These are phyloP conservation scores for Schizophyllum amplum DNA, from an alignment of 1,284 basidiomycete species.

Conservation along the genomic window DNA sequence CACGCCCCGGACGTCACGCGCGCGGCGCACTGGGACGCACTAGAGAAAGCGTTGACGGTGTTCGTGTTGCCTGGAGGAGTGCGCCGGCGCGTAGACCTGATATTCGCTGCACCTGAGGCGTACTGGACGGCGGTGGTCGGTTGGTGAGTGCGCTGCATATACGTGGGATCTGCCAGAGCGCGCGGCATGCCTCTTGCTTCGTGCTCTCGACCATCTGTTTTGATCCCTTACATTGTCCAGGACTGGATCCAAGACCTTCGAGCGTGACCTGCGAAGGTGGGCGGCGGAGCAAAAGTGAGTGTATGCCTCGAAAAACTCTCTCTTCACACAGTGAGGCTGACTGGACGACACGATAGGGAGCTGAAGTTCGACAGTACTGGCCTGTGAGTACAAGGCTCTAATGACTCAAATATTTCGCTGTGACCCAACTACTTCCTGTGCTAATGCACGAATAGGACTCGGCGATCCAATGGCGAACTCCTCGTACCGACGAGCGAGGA, in stretches of 20 bases:
- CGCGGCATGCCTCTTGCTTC: background rate
- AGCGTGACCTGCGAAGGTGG: slow-evolving; percentile 68
- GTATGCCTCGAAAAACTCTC: slow-evolving; percentile 1
- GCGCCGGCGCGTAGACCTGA: slow-evolving; percentile 65
- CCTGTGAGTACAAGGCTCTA: slow-evolving; percentile 39
- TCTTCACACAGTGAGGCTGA: slow-evolving; percentile 5
- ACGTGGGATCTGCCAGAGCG: too few relatives aligned
- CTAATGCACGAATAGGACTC: slow-evolving; percentile 31
- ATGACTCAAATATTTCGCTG: background rate
- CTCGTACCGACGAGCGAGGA: slow-evolving; percentile 55
- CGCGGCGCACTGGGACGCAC: slow-evolving; percentile 49
- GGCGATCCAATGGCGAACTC: slow-evolving; percentile 52
- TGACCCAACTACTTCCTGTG: too few relatives aligned
- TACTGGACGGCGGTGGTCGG: slow-evolving; percentile 79
- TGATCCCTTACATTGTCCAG: slow-evolving; percentile 25
- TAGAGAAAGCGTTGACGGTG: slow-evolving; percentile 67
- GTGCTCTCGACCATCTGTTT: background rate
- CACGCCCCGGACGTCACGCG: slow-evolving; percentile 45
- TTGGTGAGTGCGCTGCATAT: slow-evolving; percentile 39
- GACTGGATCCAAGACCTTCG: slow-evolving; percentile 77
- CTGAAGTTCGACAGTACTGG: slow-evolving; percentile 77
- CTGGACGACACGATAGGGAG: slow-evolving; percentile 49
- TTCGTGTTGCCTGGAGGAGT: slow-evolving; percentile 45
- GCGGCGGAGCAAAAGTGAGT: slow-evolving; percentile 53
- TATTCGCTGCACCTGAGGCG: slow-evolving; percentile 56